Conservation (phyloP, 139 green algal genomes). For the Coccomyxa sp. region DNA sequence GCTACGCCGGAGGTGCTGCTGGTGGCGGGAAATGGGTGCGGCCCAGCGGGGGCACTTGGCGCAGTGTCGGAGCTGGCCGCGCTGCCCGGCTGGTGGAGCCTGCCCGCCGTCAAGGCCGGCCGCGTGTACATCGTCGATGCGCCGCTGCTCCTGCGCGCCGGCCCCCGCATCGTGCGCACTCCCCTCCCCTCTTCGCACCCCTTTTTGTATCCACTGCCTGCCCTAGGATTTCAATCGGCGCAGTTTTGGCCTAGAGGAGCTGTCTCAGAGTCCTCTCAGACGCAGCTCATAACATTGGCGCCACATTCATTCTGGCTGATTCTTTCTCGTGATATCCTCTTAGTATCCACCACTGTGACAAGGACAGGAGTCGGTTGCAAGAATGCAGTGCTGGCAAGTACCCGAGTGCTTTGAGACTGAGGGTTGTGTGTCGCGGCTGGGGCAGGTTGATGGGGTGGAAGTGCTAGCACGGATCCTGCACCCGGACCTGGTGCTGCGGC, state of each 20-base stretch:
- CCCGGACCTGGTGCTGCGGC: slow-evolving; percentile 40
- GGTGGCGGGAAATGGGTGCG: slow-evolving; percentile 29
- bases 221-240: no score
- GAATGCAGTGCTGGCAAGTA: no score
- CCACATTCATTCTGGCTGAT: no score
- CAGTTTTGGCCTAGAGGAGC: no score
- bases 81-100: slow-evolving; percentile 80
- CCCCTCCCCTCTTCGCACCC: neutral
- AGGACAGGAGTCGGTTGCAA: no score
- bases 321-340: no score
- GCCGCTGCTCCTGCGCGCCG: slow-evolving; percentile 51
- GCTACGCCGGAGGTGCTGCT: slow-evolving; percentile 76
- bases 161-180: slow-evolving; percentile 33
- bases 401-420: no score
- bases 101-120: slow-evolving; percentile 74
- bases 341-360: no score
- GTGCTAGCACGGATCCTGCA: slow-evolving; percentile 71
- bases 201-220: no score
- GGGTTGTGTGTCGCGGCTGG: no score
- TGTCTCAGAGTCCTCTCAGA: no score
- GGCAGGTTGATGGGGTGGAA: slow-evolving; percentile 82
- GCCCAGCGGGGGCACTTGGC: slow-evolving; percentile 24
- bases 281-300: no score
- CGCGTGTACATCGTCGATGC: slow-evolving; percentile 73
- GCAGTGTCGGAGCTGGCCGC: slow-evolving; percentile 60